These are phyloP conservation scores for Erythrobasidium yunnanense DNA, from an alignment of 768 basidiomycete genomes.

Conservation along the genomic window DNA sequence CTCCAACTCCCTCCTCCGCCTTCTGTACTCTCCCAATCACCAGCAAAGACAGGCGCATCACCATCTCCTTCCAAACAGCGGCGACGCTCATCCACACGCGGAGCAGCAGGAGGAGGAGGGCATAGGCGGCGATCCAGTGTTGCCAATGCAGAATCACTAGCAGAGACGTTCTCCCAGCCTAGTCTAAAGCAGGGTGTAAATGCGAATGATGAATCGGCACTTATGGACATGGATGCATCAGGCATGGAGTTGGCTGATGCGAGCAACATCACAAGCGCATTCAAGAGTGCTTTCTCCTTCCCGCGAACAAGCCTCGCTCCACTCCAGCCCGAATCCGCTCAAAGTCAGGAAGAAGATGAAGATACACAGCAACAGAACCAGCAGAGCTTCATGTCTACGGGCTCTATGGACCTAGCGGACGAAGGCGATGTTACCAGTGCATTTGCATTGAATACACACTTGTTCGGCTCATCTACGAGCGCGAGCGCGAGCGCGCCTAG, in stretches of 20 bases:
- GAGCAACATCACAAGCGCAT: slow-evolving; percentile 1
- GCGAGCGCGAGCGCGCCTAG: not conserved
- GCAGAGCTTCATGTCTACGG: not conserved
- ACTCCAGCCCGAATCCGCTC: not conserved
- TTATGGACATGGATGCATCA: not conserved
- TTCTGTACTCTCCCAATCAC: not conserved
- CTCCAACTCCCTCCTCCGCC: too few species aligned
- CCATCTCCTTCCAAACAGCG: not conserved
- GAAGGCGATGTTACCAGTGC: slow-evolving; percentile 18
- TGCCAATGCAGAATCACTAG: not conserved
- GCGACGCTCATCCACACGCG: not conserved
- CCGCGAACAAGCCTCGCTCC: not conserved
- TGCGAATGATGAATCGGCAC: not conserved
- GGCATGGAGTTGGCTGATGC: slow-evolving; percentile 11
- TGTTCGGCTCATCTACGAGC: not conserved
- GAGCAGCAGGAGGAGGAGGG: not conserved
- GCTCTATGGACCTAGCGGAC: slow-evolving; percentile 22
- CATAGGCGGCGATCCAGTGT: slow-evolving; percentile 9
- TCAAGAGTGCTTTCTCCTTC: slow-evolving; percentile 1
- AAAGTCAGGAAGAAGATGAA: too few species aligned
- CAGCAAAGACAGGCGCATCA: not conserved
- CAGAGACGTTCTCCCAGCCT: not conserved
- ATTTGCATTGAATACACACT: slow-evolving; percentile 12
- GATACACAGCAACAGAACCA: not conserved
- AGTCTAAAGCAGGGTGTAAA: not conserved